Base-by-base conservation (phyloP, 2,329 filamentous ascomycete species). In the Hymenoscyphus scutula region DNA sequence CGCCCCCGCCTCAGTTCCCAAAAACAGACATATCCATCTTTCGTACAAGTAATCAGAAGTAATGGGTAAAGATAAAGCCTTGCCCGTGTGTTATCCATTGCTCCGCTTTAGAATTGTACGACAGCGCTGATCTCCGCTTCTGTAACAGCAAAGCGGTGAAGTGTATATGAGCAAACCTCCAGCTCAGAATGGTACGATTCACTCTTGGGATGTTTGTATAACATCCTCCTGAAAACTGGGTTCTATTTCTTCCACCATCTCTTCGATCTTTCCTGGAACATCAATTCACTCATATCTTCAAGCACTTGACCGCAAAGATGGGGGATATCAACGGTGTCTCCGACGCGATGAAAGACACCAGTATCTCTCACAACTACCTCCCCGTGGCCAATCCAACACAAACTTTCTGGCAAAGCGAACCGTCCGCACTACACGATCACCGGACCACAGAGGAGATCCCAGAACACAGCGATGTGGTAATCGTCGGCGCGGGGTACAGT, bases 401-500 rank as follows among this genome's bases (percentile, higher is more conserved):
- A 8, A 56, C 64, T n/a, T 66, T 70, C 62, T 69, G 66, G 69
- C 56, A 62, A 41, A 65, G 56, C 2, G 59, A 70, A 13, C 59
- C 62, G 5, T 64, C 67, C 51, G 51, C 62, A 7, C 59, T 70
- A 13, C 61, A 70, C 53, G 64, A 61, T 25, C 53, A 65, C 37
- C 62, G 68, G n/a, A 62, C 68, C 10, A 69, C 64, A 25, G 57
- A 63, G 34, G 19, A 65, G 2, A 51, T 72, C 2, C 67, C 67
- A 8, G n/a, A 60, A 19, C 41, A 62, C 58, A 64, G 57, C 19
- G 71, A 73, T 54, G 51, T 70, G 25, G 59, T 70, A 4, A 70
- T 73, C 60, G 69, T 73, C 10, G 70, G 71, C 17, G 65, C 69
- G 37, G 70, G 71, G 1, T 67, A 64, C 56, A 62, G 64, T n/a